phyloP scores from a whole-genome alignment of 2,329 filamentous ascomycete genomes.

The Botrytis galanthina region DNA sequence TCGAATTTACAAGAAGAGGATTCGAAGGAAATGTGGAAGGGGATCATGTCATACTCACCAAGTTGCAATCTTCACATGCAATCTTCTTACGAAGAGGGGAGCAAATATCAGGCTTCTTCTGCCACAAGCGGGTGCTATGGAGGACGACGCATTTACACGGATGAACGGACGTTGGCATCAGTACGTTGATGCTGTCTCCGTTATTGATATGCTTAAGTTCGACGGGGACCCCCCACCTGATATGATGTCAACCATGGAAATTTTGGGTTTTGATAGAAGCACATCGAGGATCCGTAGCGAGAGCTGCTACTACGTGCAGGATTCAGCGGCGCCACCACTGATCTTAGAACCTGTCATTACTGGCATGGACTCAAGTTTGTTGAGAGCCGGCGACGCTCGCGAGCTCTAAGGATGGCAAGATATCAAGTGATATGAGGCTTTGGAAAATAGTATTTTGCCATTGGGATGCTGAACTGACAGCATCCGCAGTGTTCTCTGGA shows the following conservation, averaged over 20 bases:
- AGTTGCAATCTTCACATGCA: neutral
- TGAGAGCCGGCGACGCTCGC: neutral
- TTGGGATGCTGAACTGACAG: neutral
- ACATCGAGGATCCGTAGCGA: neutral
- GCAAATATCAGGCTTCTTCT: neutral
- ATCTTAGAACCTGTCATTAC: neutral
- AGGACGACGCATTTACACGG: neutral
- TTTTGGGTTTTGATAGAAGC: neutral
- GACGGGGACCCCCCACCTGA: neutral
- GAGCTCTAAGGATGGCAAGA: neutral
- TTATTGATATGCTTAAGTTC: neutral
- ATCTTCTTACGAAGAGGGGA: neutral
- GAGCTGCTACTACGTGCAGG: neutral
- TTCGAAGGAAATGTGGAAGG: neutral
- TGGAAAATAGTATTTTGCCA: neutral
- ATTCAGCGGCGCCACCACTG: neutral
- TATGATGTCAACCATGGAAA: neutral
- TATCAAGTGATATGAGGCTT: neutral
- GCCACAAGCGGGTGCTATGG: neutral
- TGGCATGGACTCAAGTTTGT: slow-evolving; percentile 18
- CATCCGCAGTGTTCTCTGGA: neutral
- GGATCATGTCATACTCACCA: neutral
- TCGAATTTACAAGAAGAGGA: neutral
- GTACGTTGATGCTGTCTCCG: neutral
- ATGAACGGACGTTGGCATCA: neutral